These are phyloP conservation scores for Euphorbia peplus DNA, from an alignment of 345 rosid species.

Conservation along the genomic window DNA sequence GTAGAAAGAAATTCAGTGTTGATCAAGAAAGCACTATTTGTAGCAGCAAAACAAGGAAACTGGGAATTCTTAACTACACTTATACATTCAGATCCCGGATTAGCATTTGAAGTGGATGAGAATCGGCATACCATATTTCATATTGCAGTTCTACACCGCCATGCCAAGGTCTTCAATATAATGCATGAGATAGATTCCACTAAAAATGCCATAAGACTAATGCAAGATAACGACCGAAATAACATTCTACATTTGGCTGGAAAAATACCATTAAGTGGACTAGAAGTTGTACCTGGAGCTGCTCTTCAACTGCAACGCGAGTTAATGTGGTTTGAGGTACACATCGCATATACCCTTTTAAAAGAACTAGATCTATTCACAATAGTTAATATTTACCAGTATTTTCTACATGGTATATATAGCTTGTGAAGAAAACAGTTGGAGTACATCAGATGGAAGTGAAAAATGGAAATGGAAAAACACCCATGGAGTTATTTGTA, in stretches of 20 bases:
- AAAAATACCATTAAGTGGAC: constrained; percentile 8
- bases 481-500: constrained; percentile 15
- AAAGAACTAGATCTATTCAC: too few relatives aligned
- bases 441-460: constrained; percentile 7
- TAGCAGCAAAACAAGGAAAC: not conserved
- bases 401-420: not conserved
- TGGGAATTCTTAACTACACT: not conserved
- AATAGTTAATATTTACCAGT: too few relatives aligned
- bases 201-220: constrained; percentile 27
- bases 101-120: not conserved
- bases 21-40: not conserved
- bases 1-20: too few relatives aligned
- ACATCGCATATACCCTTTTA: too few relatives aligned
- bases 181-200: constrained; percentile 28
- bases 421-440: constrained; percentile 23
- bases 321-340: too few relatives aligned
- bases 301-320: too few relatives aligned
- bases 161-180: constrained; percentile 26
- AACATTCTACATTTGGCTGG: constrained; percentile 40
- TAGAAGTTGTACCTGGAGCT: too few relatives aligned
- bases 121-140: not conserved
- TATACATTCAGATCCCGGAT: not conserved
- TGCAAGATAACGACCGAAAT: constrained; percentile 26
- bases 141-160: constrained; percentile 12
- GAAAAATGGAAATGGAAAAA: constrained; percentile 1